A percentile compares a stretch with the other conserved stretches of the same genome.
phyloP scores from a whole-genome alignment of 495 filamentous ascomycete genomes.

The Aspergillus cristatus region DNA sequence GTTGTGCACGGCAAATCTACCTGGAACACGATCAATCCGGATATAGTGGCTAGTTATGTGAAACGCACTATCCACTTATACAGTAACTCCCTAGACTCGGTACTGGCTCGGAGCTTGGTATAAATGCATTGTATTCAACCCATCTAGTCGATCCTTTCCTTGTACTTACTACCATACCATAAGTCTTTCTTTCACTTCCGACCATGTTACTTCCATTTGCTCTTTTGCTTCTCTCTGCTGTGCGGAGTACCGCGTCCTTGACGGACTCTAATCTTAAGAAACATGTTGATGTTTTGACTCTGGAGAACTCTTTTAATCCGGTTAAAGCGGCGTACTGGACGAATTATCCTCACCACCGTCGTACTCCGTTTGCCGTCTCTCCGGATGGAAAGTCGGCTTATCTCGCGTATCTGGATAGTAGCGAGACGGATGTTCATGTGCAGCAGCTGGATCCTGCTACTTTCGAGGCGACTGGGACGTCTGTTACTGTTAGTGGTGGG shows the following conservation, averaged over 20 bases:
- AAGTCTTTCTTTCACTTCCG: constrained; percentile 3
- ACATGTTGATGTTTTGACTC: constrained; percentile 32
- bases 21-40: no score
- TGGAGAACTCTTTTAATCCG: constrained; percentile 36
- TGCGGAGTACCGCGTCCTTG: constrained; percentile 18
- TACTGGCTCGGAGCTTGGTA: no score
- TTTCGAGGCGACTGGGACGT: constrained; percentile 36
- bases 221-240: constrained; percentile 22
- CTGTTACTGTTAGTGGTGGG: constrained; percentile 32
- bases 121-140: no score
- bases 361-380: constrained; percentile 44
- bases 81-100: no score
- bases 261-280: constrained; percentile 25
- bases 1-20: no score
- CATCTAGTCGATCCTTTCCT: no score
- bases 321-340: constrained; percentile 46
- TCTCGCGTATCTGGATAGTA: constrained; percentile 41
- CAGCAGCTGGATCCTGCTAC: constrained; percentile 36
- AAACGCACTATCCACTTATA: no score
- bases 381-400: constrained; percentile 44
- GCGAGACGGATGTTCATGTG: constrained; percentile 38
- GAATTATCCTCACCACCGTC: constrained; percentile 41
- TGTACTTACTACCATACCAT: no score
- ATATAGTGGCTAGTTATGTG: no score
- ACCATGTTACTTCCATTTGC: constrained; percentile 20